Percentiles rank a stretch among this genome's conserved stretches.
phyloP scores from a whole-genome alignment of 2,329 filamentous ascomycete genomes.

The Aplosporella prunicola region DNA sequence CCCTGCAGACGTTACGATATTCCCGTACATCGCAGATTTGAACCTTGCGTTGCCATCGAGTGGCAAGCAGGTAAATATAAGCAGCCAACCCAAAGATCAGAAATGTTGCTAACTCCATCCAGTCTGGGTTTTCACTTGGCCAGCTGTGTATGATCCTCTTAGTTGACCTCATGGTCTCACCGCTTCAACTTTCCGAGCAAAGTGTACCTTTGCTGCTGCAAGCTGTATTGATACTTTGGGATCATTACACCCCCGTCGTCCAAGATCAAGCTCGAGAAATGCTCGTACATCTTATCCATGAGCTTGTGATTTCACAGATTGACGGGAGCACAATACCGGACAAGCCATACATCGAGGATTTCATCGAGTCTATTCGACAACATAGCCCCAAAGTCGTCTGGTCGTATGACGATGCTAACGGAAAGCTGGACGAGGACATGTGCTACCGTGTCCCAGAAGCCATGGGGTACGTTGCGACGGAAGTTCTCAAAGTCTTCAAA shows the following conservation, averaged over 20 bases:
- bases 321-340: slow-evolving; percentile 56
- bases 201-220: slow-evolving; percentile 81
- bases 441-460: slow-evolving; percentile 73
- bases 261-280: slow-evolving; percentile 96
- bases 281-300: slow-evolving; percentile 94
- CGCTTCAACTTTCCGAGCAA: slow-evolving; percentile 68
- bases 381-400: slow-evolving; percentile 81
- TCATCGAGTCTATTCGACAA: slow-evolving; percentile 77
- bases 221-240: slow-evolving; percentile 89
- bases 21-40: slow-evolving; percentile 88
- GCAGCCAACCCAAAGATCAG: slow-evolving; percentile 1
- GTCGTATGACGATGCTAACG: slow-evolving; percentile 88
- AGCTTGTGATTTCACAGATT: slow-evolving; percentile 72
- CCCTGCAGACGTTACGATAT: slow-evolving; percentile 60
- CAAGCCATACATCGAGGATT: slow-evolving; percentile 70
- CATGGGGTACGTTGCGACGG: slow-evolving; percentile 75
- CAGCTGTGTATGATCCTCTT: slow-evolving; percentile 88
- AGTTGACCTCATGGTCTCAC: slow-evolving; percentile 92
- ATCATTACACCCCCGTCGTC: slow-evolving; percentile 89
- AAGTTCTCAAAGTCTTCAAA: slow-evolving; percentile 79
- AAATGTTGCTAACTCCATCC: neutral
- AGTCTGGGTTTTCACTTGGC: slow-evolving; percentile 78
- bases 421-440: slow-evolving; percentile 58
- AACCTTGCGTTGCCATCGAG: slow-evolving; percentile 70
- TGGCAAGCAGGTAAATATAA: slow-evolving; percentile 65